Evolutionary conservation across 2,329 filamentous ascomycete genomes (phyloP), one percentile per base, ranked within the genome.

Genomic region (Leptodontidium sp.): DNA sequence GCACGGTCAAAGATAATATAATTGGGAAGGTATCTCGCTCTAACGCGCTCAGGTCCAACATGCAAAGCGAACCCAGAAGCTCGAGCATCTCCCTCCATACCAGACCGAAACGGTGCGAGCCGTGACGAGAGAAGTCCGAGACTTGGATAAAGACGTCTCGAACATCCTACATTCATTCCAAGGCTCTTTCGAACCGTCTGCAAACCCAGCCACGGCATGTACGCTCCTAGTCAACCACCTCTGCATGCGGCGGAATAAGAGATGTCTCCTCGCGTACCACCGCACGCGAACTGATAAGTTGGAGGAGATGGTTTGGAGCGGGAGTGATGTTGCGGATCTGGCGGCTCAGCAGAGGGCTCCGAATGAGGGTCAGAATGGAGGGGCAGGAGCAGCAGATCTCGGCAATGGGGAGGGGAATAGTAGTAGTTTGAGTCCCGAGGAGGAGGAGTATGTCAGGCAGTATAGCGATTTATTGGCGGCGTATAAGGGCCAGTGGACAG

Each of bases 401-500:
- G 78, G 81, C 3, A 81, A 81, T 67, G 82, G 81, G 11, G 85
- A 88, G 65, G 83, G 81, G 35, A 83, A 82, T 26, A 89, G 89
- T 68, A 95, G 91, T 82, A 95, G 92, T 76, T 83, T 98, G 68
- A 97, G 94, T 76, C 94, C 96, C 0, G 95, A 98, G 79, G 96
- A 99, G 80, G 94, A 98, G 80, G 96, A 98, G 75, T 99, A 98
- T 77, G 92, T 97, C 67, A 87, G 95, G 69, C 91, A 94, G 77
- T 99, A 98, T 78, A 91, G 91, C 72, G 94, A 99, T 77, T 84
- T 99, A 73, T 83, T 99, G 66, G 93, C 95, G n/a, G 93, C 94
- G 1, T 98, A 97, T 81, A 99, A 99, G 80, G 96, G 96, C 0
- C 94, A 97, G 77, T 99, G 95, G 95, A 98, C 95, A 24, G 96